Conservation (phyloP, 768 basidiomycete species). For the Cyclocybe aegerita region DNA sequence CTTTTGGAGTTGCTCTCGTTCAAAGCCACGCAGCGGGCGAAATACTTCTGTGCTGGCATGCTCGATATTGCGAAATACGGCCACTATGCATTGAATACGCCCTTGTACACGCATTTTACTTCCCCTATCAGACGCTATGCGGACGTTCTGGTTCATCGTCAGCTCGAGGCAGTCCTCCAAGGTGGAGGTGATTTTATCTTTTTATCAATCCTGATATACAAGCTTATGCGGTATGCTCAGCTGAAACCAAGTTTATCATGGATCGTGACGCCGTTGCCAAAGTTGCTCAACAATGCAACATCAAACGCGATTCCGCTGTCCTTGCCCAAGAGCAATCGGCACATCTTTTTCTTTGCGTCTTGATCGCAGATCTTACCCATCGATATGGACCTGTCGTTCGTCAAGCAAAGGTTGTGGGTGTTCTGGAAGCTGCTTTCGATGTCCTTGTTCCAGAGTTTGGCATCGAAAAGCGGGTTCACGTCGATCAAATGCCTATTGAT, state of each 20-base stretch:
- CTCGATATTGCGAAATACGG: conserved; percentile 97
- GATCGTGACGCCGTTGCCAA: conserved; percentile 98
- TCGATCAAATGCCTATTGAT: conserved; percentile 98
- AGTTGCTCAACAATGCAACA: conserved; percentile 97
- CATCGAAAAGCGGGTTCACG: conserved; percentile 98
- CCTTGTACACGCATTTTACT: conserved; percentile 93
- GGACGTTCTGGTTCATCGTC: conserved; percentile 94
- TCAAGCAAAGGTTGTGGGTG: conserved; percentile 91
- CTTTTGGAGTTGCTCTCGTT: conserved; percentile 82
- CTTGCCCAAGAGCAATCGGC: conserved; percentile 96
- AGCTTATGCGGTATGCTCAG: conserved; percentile 22
- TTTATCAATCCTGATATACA: conserved; percentile 1
- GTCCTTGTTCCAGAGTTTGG: conserved; percentile 96
- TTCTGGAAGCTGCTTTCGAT: conserved; percentile 97
- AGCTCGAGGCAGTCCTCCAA: conserved; percentile 86
- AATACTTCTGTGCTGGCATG: conserved; percentile 99
- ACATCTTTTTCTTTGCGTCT: conserved; percentile 92
- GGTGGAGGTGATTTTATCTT: conserved; percentile 51
- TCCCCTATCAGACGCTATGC: conserved; percentile 93
- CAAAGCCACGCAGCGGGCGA: conserved; percentile 93
- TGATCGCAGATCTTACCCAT: conserved; percentile 92
- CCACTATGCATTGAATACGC: conserved; percentile 88
- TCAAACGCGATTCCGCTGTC: conserved; percentile 88
- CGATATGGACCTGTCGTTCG: conserved; percentile 95
- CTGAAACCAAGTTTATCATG: conserved; percentile 92